Percentiles rank a stretch among this genome's conserved stretches.
phyloP scores from a whole-genome alignment of 1,139 yeast genomes.

The Geotrichum aggregatum region DNA sequence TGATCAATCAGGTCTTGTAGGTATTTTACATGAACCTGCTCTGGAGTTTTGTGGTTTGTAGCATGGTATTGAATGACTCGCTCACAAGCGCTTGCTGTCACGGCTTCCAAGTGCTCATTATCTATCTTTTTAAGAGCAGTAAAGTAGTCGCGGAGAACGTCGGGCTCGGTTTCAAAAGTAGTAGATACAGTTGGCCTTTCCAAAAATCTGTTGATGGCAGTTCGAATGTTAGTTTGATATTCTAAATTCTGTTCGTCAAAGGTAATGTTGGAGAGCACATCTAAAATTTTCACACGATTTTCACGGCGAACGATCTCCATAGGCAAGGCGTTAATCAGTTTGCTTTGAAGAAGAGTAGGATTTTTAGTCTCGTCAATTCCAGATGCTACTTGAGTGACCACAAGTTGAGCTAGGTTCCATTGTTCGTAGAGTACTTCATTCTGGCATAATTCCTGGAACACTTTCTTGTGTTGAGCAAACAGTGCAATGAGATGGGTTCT shows the following conservation, averaged over 20 bases:
- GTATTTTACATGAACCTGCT: conserved; percentile 10
- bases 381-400: conserved; percentile 20
- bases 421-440: conserved; percentile 29
- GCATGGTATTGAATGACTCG: conserved; percentile 16
- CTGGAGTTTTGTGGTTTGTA: conserved; percentile 3
- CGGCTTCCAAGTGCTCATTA: conserved; percentile 11
- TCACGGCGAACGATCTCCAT: conserved; percentile 19
- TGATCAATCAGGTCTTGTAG: conserved; percentile 12
- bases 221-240: conserved; percentile 15
- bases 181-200: conserved; percentile 17
- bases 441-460: conserved; percentile 22
- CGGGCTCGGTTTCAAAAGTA: conserved; percentile 16
- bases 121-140: conserved; percentile 3
- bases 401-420: conserved; percentile 20
- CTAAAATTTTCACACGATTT: conserved; percentile 15
- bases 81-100: conserved; percentile 18
- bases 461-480: conserved; percentile 22
- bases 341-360: conserved; percentile 4
- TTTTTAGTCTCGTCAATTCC: conserved; percentile 7
- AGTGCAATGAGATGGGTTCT: conserved; percentile 21
- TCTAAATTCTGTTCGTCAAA: conserved; percentile 10
- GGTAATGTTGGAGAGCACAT: conserved; percentile 3
- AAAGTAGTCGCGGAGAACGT: conserved; percentile 16
- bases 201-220: conserved; percentile 18
- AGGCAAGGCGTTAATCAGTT: conserved; percentile 20